Conservation (phyloP, 192 early-diverging fungal species). For the Geranomyces michiganensis region DNA sequence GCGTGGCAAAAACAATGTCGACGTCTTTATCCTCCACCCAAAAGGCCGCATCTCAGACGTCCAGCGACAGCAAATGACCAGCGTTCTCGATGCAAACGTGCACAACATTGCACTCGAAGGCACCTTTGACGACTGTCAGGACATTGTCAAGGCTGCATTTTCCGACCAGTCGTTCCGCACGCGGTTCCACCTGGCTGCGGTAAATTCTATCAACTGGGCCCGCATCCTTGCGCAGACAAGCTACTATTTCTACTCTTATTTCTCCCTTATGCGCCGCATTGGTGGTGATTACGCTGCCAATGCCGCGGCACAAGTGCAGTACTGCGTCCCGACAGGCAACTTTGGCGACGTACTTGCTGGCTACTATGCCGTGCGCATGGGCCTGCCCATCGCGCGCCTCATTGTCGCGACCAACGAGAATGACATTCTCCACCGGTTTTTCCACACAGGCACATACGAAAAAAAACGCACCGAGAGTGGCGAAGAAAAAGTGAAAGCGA, state of each 20-base stretch:
- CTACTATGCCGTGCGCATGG: conserved; percentile 88
- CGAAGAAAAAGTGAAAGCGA: conserved; percentile 62
- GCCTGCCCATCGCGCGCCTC: conserved; percentile 81
- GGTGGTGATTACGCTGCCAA: not conserved
- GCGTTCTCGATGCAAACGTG: conserved; percentile 88
- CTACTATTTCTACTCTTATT: conserved; percentile 96
- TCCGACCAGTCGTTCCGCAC: conserved; percentile 72
- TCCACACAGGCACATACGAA: conserved; percentile 80
- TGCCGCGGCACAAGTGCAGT: conserved; percentile 45
- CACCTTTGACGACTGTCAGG: conserved; percentile 97
- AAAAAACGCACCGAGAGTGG: conserved; percentile 57
- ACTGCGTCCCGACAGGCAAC: conserved; percentile 95
- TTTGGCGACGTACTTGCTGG: conserved; percentile 93
- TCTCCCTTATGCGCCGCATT: conserved; percentile 38
- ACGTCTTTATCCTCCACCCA: conserved; percentile 93
- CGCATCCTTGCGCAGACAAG: conserved; percentile 93
- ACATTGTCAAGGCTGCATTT: conserved; percentile 91
- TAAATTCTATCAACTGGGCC: conserved; percentile 99
- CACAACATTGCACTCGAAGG: conserved; percentile 91
- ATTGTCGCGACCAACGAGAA: conserved; percentile 96
- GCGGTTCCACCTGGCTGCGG: conserved; percentile 82
- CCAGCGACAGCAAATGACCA: conserved; percentile 98
- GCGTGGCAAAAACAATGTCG: conserved; percentile 87
- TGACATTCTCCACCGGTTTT: conserved; percentile 96
- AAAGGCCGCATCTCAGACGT: conserved; percentile 87